Base-by-base conservation (phyloP, 768 basidiomycete species). In the Rhodosporidiobolus odoratus region DNA sequence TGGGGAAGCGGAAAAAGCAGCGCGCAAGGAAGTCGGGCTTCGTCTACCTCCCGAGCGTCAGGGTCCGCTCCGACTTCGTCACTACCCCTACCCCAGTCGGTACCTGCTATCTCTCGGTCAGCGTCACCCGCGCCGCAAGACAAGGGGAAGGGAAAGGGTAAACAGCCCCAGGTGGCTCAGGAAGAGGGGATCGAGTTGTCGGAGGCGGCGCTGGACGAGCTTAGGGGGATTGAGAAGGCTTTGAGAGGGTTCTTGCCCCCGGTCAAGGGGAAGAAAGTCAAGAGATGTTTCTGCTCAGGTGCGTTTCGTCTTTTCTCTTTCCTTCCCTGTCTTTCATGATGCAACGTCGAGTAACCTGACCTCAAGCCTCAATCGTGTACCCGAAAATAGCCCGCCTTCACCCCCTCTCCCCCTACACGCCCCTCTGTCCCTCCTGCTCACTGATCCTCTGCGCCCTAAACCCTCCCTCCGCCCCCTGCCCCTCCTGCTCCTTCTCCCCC, bases 381-480 rank as follows among this genome's bases (percentile, higher is more conserved):
- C 5, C 7, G 1, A 19, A 8, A 59, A 30, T 53, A 69, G 67
- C 67, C 38, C 67, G 72, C 7, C 60, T 54, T 25, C 72, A 73
- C 43, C 41, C 67, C 0, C 54, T 73, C n/a, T 65, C 67, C 2
- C 16, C 48, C 15, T 68, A 52, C 57, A 43, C 43, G 10, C 72
- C 72, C 17, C 41, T 63, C 16, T 73, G 72, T 43, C 66, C 64
- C 23, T 25, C n/a, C 37, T 73, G 72, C 67, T 45, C 58, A 27
- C 67, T 73, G 45, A 43, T 69, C 50, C 59, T 73, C 48, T 73
- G 72, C 57, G 10, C 63, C 9, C 64, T 73, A 60, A 73, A 73
- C 56, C 8, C 38, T 21, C 72, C 72, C 40, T 58, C 50, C 47
- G 10, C 40, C 6, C 67, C 64, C 30, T 73, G 72, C 58, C 72